Base-by-base conservation (phyloP, 495 filamentous ascomycete genomes). In the Hyaloscypha hepaticicola region DNA sequence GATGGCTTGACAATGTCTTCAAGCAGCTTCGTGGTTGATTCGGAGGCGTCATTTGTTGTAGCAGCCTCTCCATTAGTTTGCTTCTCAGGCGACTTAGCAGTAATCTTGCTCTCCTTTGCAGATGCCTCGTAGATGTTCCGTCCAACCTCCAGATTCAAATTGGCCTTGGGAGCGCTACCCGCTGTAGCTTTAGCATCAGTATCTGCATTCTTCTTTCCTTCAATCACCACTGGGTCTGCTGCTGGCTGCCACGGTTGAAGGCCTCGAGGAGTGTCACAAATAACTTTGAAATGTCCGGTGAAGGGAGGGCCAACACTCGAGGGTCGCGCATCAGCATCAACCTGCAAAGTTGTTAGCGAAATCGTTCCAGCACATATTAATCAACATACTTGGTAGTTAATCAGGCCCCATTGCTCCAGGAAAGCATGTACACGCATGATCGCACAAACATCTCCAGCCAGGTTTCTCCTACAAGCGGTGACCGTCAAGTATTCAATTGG, bases 341-440 rank as follows among this genome's bases (percentile, higher is more conserved):
- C 92, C 95, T 99, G 61, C 19, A 21, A 50, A 51, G 48, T 45
- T 59, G 21, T 50, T 64, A 64, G 68, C 19, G 65, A 22, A 34
- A 62, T 34, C 61, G 62, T 59, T 49, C 7, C 24, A 9, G n/a
- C 9, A 33, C 8, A 14, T 48, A 53, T 11, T 38, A 48, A 68
- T 41, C 31, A 26, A 66, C 73, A n/a, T 79, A 96, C 95, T 78
- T 99, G 95, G 73, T 98, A 99, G 75, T 99, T 99, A 69, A 99
- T 98, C 73, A 99, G 77, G 12, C 95, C 95, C 95, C 95, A 99
- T 74, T 97, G 93, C 77, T 99, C 95, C n/a, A 99, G 83, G 79
- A 98, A 98, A 5, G 92, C 90, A 77, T 99, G 95, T 26, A 99
- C 92, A 60, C 95, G 87, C 95, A 98, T 97, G 68, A 99, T 98